Base-by-base conservation (phyloP, 805 yeast genomes). In the Yarrowia yakushimensis region DNA sequence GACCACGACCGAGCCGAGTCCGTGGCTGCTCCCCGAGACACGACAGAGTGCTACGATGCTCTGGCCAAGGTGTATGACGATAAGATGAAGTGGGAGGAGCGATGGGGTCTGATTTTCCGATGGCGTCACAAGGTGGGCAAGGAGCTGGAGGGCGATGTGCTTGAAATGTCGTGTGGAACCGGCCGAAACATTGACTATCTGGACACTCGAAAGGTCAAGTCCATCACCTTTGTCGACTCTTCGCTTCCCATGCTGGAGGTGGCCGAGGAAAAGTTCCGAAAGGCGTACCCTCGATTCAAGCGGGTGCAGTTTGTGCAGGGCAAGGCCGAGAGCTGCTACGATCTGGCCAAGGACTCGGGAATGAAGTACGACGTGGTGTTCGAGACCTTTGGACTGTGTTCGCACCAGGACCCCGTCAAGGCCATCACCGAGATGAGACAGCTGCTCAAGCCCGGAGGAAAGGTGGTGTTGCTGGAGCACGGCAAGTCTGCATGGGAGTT, bases 91-190 rank as follows among this genome's bases (percentile, higher is more conserved):
- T 78, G 85, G 76, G 94, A 88, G 71, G 94, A 87, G 69, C 69
- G 83, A 52, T 80, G 72, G 45, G 69, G 77, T 30, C 68, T 70
- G 62, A 67, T 74, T 36, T 74, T 86, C 63, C 79, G 78, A 69
- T 80, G 88, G 74, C 80, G 97, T 69, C 85, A 84, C 68, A 86
- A 94, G 88, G 73, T 88, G 48, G 88, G 88, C 91, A 81, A 78
- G 36, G 88, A 87, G 65, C 81, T 86, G 55, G 76, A 78, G 63
- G 99, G 99, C 22, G 97, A 94, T 71, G 97, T 91, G 1, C 76
- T 94, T 63, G 99, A 94, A 73, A 94, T 93, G 11, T 87, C 97
- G 0, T 89, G 96, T 71, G 99, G 99, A 64, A 94, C 99, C 0
- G 98, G 99, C 7, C 81, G 98, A 73, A 94, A 94, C 71, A 81